Evolutionary conservation across 345 rosid species (phyloP).

Genomic region (Ailanthus altissimus): DNA sequence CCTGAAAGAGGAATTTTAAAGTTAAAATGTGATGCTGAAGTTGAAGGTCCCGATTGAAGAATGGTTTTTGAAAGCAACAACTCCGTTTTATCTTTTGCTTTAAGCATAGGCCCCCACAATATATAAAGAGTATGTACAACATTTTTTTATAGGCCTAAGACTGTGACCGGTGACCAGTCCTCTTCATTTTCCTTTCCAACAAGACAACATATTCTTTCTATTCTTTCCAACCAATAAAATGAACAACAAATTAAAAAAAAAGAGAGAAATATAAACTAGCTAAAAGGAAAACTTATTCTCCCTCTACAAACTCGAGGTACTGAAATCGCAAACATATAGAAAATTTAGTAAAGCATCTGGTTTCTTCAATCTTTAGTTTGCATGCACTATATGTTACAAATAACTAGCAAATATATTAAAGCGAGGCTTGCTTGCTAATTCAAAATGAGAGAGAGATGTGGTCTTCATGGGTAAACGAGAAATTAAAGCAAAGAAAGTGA

Average conservation of each 20-base stretch:
- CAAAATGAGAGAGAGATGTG: constrained; percentile 8
- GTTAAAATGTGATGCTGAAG: constrained; percentile 13
- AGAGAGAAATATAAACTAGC: too few species aligned
- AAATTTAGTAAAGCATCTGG: background rate
- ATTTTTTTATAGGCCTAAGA: constrained; percentile 15
- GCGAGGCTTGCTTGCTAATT: constrained; percentile 17
- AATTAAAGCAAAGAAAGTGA: constrained; percentile 11
- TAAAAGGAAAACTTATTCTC: background rate
- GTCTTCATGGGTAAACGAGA: constrained; percentile 31
- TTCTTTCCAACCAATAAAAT: too few species aligned
- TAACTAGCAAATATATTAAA: constrained; percentile 7
- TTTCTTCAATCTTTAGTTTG: constrained; percentile 10
- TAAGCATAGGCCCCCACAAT: constrained; percentile 11
- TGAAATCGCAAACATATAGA: background rate
- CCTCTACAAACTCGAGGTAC: background rate
- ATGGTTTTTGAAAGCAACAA: constrained; percentile 29
- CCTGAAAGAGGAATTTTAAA: background rate
- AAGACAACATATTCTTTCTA: background rate
- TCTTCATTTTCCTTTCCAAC: background rate
- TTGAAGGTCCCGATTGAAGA: constrained; percentile 5
- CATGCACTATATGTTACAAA: background rate
- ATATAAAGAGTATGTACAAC: background rate
- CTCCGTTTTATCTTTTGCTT: constrained; percentile 30
- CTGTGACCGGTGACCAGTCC: constrained; percentile 9
- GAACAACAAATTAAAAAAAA: too few species aligned